Conservation (phyloP, 2,329 filamentous ascomycete species). For the Cladosporium cucumerinum region DNA sequence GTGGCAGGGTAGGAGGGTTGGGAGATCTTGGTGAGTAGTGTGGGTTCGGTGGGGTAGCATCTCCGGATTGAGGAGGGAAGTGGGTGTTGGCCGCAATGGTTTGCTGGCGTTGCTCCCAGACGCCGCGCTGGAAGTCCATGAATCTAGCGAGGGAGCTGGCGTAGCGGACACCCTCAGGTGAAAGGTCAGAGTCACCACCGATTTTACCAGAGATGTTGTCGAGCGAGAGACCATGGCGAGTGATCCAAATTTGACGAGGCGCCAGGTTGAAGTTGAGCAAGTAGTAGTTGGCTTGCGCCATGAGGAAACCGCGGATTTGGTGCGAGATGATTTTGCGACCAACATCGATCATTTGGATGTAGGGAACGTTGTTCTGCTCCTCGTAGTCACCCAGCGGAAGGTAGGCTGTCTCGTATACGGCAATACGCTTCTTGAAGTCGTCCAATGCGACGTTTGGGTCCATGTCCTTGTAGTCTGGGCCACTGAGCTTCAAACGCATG, state of each 20-base stretch:
- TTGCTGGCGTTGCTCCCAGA: slow-evolving; percentile 80
- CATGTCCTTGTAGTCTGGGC: slow-evolving; percentile 92
- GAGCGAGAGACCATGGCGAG: slow-evolving; percentile 82
- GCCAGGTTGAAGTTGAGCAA: slow-evolving; percentile 95
- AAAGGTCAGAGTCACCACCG: slow-evolving; percentile 83
- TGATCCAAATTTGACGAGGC: slow-evolving; percentile 96
- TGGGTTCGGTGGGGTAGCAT: slow-evolving; percentile 91
- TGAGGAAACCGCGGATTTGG: slow-evolving; percentile 86
- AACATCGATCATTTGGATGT: slow-evolving; percentile 97
- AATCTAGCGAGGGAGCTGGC: slow-evolving; percentile 77
- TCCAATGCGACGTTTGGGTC: slow-evolving; percentile 79
- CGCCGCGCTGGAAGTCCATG: slow-evolving; percentile 72
- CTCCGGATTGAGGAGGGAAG: slow-evolving; percentile 86
- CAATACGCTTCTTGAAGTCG: slow-evolving; percentile 91
- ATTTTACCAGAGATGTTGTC: slow-evolving; percentile 88
- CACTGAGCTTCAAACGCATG: slow-evolving; percentile 93
- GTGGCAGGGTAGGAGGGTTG: slow-evolving; percentile 23
- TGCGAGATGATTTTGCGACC: slow-evolving; percentile 90
- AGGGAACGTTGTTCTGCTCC: slow-evolving; percentile 85
- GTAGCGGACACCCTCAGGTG: slow-evolving; percentile 74
- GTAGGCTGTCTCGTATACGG: slow-evolving; percentile 91
- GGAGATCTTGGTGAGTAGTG: slow-evolving; percentile 58
- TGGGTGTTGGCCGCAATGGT: slow-evolving; percentile 71
- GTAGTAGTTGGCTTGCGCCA: slow-evolving; percentile 89
- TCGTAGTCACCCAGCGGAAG: slow-evolving; percentile 74